These are phyloP conservation scores for Phaeosphaeriaceae sp. DNA, from an alignment of 2,329 filamentous ascomycete genomes.

Conservation along the genomic window DNA sequence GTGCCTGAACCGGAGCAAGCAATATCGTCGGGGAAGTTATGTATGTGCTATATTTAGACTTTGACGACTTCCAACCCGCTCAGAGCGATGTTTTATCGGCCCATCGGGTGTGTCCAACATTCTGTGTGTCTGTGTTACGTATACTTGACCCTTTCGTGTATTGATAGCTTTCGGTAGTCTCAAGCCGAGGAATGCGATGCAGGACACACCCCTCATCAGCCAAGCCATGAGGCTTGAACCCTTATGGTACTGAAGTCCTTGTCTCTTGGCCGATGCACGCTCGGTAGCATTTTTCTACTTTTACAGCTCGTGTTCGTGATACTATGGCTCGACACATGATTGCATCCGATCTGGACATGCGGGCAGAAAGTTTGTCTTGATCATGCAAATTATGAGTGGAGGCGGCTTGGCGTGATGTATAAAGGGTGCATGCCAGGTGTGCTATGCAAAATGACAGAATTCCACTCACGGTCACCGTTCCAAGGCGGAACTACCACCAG, in stretches of 20 bases:
- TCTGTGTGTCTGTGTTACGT: not conserved
- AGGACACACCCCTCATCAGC: not conserved
- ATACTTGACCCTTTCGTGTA: not conserved
- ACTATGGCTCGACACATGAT: not conserved
- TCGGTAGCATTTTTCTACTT: not conserved
- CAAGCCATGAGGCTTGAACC: not conserved
- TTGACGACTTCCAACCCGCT: not conserved
- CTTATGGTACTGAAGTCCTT: not conserved
- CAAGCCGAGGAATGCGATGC: constrained; percentile 5
- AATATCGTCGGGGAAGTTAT: not conserved
- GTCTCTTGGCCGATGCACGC: not conserved
- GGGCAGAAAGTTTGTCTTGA: not conserved
- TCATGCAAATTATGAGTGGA: not conserved
- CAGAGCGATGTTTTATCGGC: not conserved
- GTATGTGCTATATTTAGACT: not conserved
- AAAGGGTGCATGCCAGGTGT: constrained; percentile 9
- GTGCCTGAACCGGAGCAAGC: not conserved
- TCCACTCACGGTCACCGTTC: not conserved
- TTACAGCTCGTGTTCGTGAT: constrained; percentile 10
- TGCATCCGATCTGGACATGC: not conserved
- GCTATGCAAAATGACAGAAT: not conserved
- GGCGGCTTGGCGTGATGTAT: constrained; percentile 8
- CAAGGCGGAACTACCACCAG: not conserved
- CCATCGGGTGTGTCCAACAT: not conserved
- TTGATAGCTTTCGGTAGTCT: not conserved